Evolutionary conservation across 495 filamentous ascomycete genomes (phyloP).

Genomic region (Tirmania nivea): DNA sequence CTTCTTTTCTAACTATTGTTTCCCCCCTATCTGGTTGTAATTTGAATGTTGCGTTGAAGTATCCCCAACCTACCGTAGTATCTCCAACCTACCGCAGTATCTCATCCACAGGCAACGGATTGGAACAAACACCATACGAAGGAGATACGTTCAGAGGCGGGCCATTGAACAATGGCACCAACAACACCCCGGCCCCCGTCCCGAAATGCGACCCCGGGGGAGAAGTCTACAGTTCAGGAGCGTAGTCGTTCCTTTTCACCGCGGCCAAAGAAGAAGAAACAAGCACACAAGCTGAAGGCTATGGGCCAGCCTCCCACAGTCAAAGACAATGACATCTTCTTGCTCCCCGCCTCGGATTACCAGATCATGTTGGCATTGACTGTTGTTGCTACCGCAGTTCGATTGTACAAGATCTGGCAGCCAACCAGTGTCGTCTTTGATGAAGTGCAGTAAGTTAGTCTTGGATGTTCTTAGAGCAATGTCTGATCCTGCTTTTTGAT

Average conservation of each 20-base stretch:
- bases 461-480: neutral
- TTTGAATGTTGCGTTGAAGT: no score
- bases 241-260: neutral
- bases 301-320: conserved; percentile 13
- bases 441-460: conserved; percentile 71
- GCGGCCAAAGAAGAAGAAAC: neutral
- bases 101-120: no score
- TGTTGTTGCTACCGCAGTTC: conserved; percentile 52
- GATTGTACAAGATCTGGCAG: conserved; percentile 88
- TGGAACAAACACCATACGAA: no score
- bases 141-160: no score
- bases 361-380: conserved; percentile 50
- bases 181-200: neutral
- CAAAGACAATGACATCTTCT: conserved; percentile 47
- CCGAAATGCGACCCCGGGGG: neutral
- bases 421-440: conserved; percentile 94
- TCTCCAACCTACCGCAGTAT: no score
- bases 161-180: neutral
- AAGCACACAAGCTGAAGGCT: neutral
- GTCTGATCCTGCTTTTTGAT: neutral
- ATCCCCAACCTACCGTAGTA: no score
- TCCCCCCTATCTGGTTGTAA: no score
- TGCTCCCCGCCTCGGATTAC: conserved; percentile 63
- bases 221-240: neutral
- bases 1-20: no score